Base-by-base conservation (phyloP, 2,329 filamentous ascomycete species). In the Xylaria sp. region DNA sequence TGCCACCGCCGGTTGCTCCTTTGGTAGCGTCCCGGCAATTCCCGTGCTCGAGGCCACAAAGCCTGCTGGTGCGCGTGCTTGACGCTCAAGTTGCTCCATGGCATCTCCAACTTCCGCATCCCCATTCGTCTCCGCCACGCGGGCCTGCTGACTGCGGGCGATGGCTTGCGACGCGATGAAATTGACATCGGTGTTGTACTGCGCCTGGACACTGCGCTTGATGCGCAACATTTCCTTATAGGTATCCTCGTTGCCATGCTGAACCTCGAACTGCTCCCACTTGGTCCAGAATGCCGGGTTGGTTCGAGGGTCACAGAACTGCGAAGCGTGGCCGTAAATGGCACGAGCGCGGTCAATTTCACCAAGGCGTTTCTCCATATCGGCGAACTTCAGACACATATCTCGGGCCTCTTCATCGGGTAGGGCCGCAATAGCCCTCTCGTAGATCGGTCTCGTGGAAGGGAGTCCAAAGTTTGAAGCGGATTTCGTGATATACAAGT, bases 141-240 rank as follows among this genome's bases (percentile, higher is more conserved):
- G 82, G 64, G 82, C 82, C 73, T 86, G 87, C 79, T 97, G 92
- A 71, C 89, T 90, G 71, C 94, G 89, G 25, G 94, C 94, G 73
- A 99, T 86, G 29, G 96, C 96, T 80, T 99, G 96, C 5, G 93
- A 97, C 10, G 96, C 96, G 80, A 99, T 98, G 78, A 98, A 99
- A 79, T 94, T 97, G 84, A 99, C 95, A 78, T 99, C 96, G 53
- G 97, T 99, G 78, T 98, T 98, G 86, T 97, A 99, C 83, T 98
- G 93, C 62, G 96, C 95, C 81, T 98, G 94, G 13, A 99, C 96
- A 81, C 93, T 97, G 79, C 96, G 87, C 86, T 98, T 99, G 85
- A 99, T 94, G 35, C 96, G 91, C 71, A 98, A 86, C 96, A 99
- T 99, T 80, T 99, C 96, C 84, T 97, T 98, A 86, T 97, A 99